Base-by-base conservation (phyloP, 306 rosid genomes). In the Acmispon strigosus region DNA sequence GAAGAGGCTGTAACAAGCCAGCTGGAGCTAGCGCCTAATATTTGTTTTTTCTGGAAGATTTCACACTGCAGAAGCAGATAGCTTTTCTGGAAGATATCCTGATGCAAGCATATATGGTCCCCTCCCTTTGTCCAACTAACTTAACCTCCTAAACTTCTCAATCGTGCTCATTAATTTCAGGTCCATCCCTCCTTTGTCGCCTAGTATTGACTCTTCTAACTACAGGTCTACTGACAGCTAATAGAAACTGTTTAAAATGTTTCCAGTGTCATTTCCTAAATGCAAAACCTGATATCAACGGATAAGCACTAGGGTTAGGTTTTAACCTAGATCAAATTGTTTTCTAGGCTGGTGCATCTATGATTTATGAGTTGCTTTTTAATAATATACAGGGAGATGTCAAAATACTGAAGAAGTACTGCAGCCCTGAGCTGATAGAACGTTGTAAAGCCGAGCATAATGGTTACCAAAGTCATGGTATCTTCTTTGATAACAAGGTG, bases 401-500 rank as follows among this genome's bases (percentile, higher is more conserved):
- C 59, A 94, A 87, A 86, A 84, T 88, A 42, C 80, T 90, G 76
- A 90, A 83, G 78, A 88, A 93, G 82, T 90, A 82, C 69, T 90
- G 97, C 71, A 74, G 87, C 72, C 78, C 78, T 63, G 96, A 88
- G 87, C 86, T 94, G 78, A 80, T 94, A 52, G 96, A 90, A 76
- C 90, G 96, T 71, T 94, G 96, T 78, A 89, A 89, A 78, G 98
- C 97, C 4, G 98, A 94, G 87, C 90, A 81, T 72, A 62, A 5
- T 52, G 97, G 88, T 51, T 94, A 78, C 67, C 79, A 71, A 79
- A 76, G 88, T 78, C 87, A 84, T 76, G 97, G 86, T 27, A 84
- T 94, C 77, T 90, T 94, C 78, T 90, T 85, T 18, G 92, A 94
- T 83, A 84, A 89, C 85, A 94, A 94, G 96, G 98, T 90, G 65